Evolutionary conservation across 2,329 filamentous ascomycete species (phyloP).

Genomic region (Mycosphaerelloides madeirae): DNA sequence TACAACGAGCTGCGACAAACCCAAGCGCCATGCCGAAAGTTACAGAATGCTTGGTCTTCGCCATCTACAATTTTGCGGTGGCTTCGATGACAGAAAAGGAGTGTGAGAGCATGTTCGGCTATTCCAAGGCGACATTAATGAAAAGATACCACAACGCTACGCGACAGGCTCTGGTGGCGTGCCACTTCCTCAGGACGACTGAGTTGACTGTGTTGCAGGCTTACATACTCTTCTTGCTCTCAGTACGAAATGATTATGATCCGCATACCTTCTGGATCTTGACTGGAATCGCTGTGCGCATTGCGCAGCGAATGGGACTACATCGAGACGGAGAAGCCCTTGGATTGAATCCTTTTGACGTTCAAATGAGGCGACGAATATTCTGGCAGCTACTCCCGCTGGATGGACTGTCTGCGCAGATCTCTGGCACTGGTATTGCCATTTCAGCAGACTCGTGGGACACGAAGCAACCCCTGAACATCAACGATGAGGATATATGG

Average conservation of each 20-base stretch:
- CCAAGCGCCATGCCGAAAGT: conserved; percentile 55
- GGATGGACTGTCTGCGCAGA: conserved; percentile 39
- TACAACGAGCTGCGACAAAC: conserved; percentile 39
- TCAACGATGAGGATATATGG: conserved; percentile 34
- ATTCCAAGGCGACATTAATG: conserved; percentile 41
- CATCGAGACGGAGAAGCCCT: conserved; percentile 54
- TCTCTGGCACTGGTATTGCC: conserved; percentile 29
- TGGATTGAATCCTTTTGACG: conserved; percentile 51
- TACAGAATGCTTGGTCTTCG: conserved; percentile 55
- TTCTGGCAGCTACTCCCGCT: conserved; percentile 62
- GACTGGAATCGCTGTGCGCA: conserved; percentile 57
- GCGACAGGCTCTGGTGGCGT: conserved; percentile 63
- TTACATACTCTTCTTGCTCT: conserved; percentile 57
- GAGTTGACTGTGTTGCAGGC: conserved; percentile 65
- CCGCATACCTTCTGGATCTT: conserved; percentile 59
- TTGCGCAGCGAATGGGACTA: conserved; percentile 57
- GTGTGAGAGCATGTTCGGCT: conserved; percentile 44
- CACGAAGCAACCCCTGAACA: conserved; percentile 31
- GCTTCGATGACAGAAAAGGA: conserved; percentile 47
- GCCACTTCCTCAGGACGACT: conserved; percentile 61
- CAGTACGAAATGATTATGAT: conserved; percentile 39
- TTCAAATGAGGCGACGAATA: conserved; percentile 56
- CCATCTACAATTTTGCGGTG: conserved; percentile 56
- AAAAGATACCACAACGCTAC: conserved; percentile 40
- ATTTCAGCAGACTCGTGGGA: conserved; percentile 28